Percentiles rank a stretch among this genome's conserved stretches.
Conservation (phyloP, 2,329 filamentous ascomycete genomes). For the Hypoxylon sp. region DNA sequence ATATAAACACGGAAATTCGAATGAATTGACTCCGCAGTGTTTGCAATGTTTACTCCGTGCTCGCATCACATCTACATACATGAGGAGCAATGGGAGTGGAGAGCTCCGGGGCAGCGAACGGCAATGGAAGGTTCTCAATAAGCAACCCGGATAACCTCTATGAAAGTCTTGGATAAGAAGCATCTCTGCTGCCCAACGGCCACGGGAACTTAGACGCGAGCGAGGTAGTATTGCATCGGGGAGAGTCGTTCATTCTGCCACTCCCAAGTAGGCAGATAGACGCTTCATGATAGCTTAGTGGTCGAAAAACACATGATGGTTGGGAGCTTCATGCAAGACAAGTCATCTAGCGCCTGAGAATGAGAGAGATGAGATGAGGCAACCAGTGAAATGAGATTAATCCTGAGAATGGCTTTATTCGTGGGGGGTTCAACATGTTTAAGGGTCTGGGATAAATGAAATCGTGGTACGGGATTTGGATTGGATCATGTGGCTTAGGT, state of each 20-base stretch:
- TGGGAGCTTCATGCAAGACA: conserved; percentile 50
- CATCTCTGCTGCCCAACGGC: conserved; percentile 46
- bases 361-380: conserved; percentile 46
- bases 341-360: conserved; percentile 48
- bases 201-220: conserved; percentile 46
- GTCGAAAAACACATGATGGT: conserved; percentile 41
- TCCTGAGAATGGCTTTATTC: conserved; percentile 4
- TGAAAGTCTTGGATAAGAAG: conserved; percentile 25
- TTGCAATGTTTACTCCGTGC: conserved; percentile 27
- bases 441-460: conserved; percentile 1
- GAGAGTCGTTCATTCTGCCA: conserved; percentile 39
- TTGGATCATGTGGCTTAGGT: too few relatives aligned
- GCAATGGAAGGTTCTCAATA: conserved; percentile 25
- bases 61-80: conserved; percentile 36
- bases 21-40: conserved; percentile 29
- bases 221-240: conserved; percentile 48
- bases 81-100: conserved; percentile 35
- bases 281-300: conserved; percentile 46
- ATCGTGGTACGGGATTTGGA: neutral
- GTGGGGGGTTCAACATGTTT: conserved; percentile 17
- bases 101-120: conserved; percentile 32
- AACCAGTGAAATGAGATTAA: conserved; percentile 43
- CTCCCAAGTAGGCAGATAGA: conserved; percentile 46
- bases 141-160: conserved; percentile 24
- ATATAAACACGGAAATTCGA: conserved; percentile 11